phyloP scores from a whole-genome alignment of 257 asterid genomes.

The Primulina tabacum region DNA sequence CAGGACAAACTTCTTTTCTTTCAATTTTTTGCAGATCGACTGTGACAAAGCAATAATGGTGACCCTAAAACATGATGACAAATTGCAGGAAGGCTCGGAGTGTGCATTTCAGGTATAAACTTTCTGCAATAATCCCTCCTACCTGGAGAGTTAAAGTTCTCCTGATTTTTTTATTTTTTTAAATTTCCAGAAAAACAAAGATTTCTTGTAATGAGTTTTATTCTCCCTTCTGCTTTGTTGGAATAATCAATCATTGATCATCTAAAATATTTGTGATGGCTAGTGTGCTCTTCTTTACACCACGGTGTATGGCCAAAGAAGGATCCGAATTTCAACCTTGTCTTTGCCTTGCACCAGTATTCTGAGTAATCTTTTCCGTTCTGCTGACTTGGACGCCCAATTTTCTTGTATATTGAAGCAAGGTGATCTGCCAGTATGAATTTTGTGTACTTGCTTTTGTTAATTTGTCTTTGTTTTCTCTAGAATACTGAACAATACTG shows the following conservation, averaged over 20 bases:
- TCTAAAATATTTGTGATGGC: slow-evolving; percentile 27
- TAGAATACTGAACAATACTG: not conserved
- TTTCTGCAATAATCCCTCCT: slow-evolving; percentile 15
- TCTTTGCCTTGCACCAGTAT: slow-evolving; percentile 87
- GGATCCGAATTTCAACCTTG: slow-evolving; percentile 93
- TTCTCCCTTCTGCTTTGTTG: slow-evolving; percentile 5
- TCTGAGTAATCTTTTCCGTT: slow-evolving; percentile 91
- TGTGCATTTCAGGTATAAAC: slow-evolving; percentile 86
- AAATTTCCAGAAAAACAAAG: slow-evolving; percentile 8
- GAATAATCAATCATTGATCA: not conserved
- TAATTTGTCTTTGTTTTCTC: not conserved
- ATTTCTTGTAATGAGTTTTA: not conserved
- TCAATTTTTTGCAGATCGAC: slow-evolving; percentile 60
- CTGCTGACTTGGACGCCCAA: slow-evolving; percentile 95
- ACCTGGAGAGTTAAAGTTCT: slow-evolving; percentile 1
- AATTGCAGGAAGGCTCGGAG: slow-evolving; percentile 93
- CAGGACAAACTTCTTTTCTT: slow-evolving; percentile 16
- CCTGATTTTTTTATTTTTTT: slow-evolving; percentile 12
- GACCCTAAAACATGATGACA: slow-evolving; percentile 87
- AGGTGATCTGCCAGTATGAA: slow-evolving; percentile 43
- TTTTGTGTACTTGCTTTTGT: slow-evolving; percentile 12
- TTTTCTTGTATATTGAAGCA: slow-evolving; percentile 84
- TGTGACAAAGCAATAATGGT: slow-evolving; percentile 98
- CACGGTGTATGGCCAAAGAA: slow-evolving; percentile 88
- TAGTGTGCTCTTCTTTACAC: slow-evolving; percentile 99